Base-by-base conservation (phyloP, 148 eudicot species). In the Chenopodium quinoa region DNA sequence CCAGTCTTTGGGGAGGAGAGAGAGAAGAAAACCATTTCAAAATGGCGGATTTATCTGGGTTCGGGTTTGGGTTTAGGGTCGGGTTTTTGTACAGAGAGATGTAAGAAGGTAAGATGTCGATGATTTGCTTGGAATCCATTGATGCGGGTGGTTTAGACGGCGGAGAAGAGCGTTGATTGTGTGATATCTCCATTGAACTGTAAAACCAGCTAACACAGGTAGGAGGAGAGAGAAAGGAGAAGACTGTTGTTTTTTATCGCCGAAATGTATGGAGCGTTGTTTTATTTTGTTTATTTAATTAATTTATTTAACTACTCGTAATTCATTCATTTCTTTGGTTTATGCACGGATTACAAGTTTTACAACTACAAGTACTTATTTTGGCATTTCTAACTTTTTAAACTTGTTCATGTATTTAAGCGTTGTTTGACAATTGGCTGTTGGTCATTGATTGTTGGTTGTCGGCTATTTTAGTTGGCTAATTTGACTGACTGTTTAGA, bases 91-190 rank as follows among this genome's bases (percentile, higher is more conserved):
- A 96, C 74, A 96, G 88, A 75, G 98, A 92, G 88, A 96, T 89
- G 90, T 93, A 94, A 9, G 99, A 86, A 54, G 98, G 96, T 78
- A 96, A 91, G 6, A 91, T 86, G 87, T 91, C 97, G 71, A 90
- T 68, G 65, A 96, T 79, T 66, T 90, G 93, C 48, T 89, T 89
- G 27, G 97, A 80, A 74, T 82, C 89, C 91, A 90, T 91, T 25
- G 79, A 73, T 80, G 62, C 1, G 16, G 81, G 85, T 63, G 58
- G 79, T 68, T 79, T 62, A 0, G 27, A 17, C 60, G 60, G 60
- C 17, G 60, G 60, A 4, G 60, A 3, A 0, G 60, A 17, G 13
- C 22, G 14, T 56, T 56, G 17, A 52, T 52, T 52, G 14, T 52
- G 56, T 52, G 16, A 52, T 11, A 10, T 52, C 4, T 52, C 16